Evolutionary conservation across 179 eudicot species (phyloP), one percentile per base, ranked within the genome.

Genomic region (Camellia oleifera): DNA sequence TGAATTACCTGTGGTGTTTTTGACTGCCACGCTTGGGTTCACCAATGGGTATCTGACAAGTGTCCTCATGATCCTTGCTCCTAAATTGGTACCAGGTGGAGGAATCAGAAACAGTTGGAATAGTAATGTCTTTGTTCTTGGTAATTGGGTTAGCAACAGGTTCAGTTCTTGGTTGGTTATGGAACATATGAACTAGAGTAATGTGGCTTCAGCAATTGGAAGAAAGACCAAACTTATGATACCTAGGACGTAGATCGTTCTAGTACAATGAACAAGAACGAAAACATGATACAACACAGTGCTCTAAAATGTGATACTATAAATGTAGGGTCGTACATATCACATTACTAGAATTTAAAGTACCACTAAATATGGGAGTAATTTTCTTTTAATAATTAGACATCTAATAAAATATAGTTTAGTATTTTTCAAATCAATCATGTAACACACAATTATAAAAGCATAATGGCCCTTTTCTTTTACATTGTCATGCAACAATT

Each of bases 141-240:
- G 65, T 61, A 15, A 61, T 61, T 17, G 65, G 65, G 20, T 61
- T 61, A n/a, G 65, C 65, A 61, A 18, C 42, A 15, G 74, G 26
- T 56, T 86, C 91, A 65, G 83, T 79, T 72, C 75, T 88, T 44
- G 90, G 89, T 2, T 86, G 92, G 92, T 79, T 86, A 2, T 85
- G 91, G 89, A 77, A 83, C 79, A 80, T 86, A 46, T 85, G 13
- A 63, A 77, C 69, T 9, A 26, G 13, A 65, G 56, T 52, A 7
- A 52, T 6, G 7, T 52, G 56, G 56, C 56, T 10, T 52, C 56
- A 52, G n/a, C 54, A 45, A 7, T 46, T 69, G 23, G 48, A 17
- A 45, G 12, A 69, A 26, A 26, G 45, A 46, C 6, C 73, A 15
- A 7, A 69, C 54, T 44, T 15, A 17, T 3, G 23, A 69, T 18